Conservation (phyloP, 805 yeast genomes). For the Candida piceae region DNA sequence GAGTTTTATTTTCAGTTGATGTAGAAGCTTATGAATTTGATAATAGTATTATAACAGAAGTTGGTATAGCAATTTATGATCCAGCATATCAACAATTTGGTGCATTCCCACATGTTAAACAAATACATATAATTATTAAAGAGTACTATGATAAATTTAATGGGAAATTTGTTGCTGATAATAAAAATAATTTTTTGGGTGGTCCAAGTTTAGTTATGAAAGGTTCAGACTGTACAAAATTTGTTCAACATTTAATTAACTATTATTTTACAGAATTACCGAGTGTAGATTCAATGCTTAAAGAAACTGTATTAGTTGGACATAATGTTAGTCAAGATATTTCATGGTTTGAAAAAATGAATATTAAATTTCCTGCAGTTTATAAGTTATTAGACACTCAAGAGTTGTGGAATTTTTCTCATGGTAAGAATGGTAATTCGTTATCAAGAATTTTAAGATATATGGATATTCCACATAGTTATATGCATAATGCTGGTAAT, state of each 20-base stretch:
- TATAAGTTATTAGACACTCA: slow-evolving; percentile 43
- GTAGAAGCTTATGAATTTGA: slow-evolving; percentile 52
- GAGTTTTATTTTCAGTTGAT: slow-evolving; percentile 43
- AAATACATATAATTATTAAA: slow-evolving; percentile 38
- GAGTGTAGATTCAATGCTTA: slow-evolving; percentile 10
- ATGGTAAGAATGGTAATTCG: slow-evolving; percentile 38
- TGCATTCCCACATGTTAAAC: slow-evolving; percentile 36
- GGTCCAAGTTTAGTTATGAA: slow-evolving; percentile 44
- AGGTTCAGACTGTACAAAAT: slow-evolving; percentile 30
- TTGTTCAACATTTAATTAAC: slow-evolving; percentile 40
- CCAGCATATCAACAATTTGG: slow-evolving; percentile 41
- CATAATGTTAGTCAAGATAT: slow-evolving; percentile 56
- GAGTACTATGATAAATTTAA: slow-evolving; percentile 42
- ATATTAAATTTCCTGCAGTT: slow-evolving; percentile 40
- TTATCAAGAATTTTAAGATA: slow-evolving; percentile 42
- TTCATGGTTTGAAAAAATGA: slow-evolving; percentile 41
- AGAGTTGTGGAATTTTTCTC: slow-evolving; percentile 35
- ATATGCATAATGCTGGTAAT: slow-evolving; percentile 67
- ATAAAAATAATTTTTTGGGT: slow-evolving; percentile 44
- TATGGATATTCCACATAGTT: slow-evolving; percentile 50
- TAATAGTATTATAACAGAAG: slow-evolving; percentile 42
- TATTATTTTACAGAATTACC: slow-evolving; percentile 34
- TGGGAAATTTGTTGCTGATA: slow-evolving; percentile 51
- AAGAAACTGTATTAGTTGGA: slow-evolving; percentile 44
- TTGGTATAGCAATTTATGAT: slow-evolving; percentile 54